Base-by-base conservation (phyloP, 163 green algal genomes). In the Chlamydomonas reinhardtii region DNA sequence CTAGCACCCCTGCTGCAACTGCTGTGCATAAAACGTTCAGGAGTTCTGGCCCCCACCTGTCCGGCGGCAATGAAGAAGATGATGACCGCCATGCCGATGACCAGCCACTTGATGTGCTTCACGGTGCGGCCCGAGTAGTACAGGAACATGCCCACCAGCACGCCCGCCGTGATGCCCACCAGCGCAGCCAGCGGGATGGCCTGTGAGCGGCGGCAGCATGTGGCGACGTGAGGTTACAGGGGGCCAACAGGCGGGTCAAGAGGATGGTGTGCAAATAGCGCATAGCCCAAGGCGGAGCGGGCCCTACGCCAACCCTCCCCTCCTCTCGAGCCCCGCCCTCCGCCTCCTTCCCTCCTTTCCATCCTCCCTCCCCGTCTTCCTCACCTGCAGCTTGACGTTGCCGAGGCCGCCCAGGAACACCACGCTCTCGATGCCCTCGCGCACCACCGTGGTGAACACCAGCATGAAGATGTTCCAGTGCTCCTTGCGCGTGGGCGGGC, bases 31-130 rank as follows among this genome's bases (percentile, higher is more conserved):
- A n/a, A n/a, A n/a, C n/a, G n/a, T n/a, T n/a, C n/a, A n/a, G n/a
- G n/a, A n/a, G n/a, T n/a, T n/a, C n/a, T n/a, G n/a, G n/a, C n/a
- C n/a, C 62, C 1, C 62, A 70, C 62, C 81, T 92, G 89, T 14
- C 92, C 92, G 15, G 89, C 90, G 19, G 91, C 92, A n/a, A 95
- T 94, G 80, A 92, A 92, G 89, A 95, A 93, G 17, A 95, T 87
- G 43, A 93, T 70, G 54, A 93, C 29, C 1, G 89, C 89, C 37
- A 93, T 93, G 52, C 81, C 56, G 52, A 92, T 85, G 59, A 95
- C 77, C 31, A 95, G 89, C 82, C 90, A 90, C 89, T 93, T 93
- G 64, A 95, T 90, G 74, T 94, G 80, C 80, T 92, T 92, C 71
- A 70, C 71, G 29, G 64, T 65, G 25, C 65, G 73, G 77, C 92